Evolutionary conservation across 2,329 filamentous ascomycete species (phyloP).

Genomic region (Orbilia javanica): DNA sequence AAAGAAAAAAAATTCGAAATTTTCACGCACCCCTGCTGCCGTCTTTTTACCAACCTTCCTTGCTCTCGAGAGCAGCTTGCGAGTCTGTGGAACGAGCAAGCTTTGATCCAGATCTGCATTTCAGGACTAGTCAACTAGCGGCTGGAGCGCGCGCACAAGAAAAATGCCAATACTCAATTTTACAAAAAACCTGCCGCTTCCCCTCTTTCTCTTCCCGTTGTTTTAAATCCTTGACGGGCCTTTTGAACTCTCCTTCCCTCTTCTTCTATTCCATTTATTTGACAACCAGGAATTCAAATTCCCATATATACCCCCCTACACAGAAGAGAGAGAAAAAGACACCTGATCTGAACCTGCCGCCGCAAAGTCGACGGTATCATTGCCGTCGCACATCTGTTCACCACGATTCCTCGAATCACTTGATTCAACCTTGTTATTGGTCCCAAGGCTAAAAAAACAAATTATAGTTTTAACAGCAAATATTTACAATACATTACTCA

Average conservation of each 20-base stretch:
- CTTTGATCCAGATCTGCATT: constrained; percentile 33
- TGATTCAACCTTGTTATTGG: constrained; percentile 59
- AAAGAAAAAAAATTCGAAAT: constrained; percentile 17
- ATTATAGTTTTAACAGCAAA: constrained; percentile 27
- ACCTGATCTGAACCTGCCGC: constrained; percentile 13
- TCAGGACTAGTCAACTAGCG: constrained; percentile 23
- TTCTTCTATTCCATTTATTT: neutral
- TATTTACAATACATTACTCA: constrained; percentile 1
- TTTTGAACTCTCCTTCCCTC: constrained; percentile 9
- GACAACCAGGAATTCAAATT: neutral
- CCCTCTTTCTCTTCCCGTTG: constrained; percentile 49
- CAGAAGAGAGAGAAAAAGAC: neutral
- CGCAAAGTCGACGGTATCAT: constrained; percentile 28
- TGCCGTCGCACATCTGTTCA: constrained; percentile 7
- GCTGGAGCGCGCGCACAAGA: neutral
- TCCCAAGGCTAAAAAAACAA: constrained; percentile 59
- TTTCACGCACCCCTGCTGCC: constrained; percentile 23
- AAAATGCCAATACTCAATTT: constrained; percentile 4
- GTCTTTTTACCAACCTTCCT: neutral
- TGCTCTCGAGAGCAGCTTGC: neutral
- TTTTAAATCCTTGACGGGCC: neutral
- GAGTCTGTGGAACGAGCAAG: constrained; percentile 1
- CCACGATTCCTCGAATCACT: constrained; percentile 53
- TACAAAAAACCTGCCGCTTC: constrained; percentile 54
- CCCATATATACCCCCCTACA: neutral